These are phyloP conservation scores for Phytophthora ramorum DNA, from an alignment of 352 stramenopile species.

Conservation along the genomic window DNA sequence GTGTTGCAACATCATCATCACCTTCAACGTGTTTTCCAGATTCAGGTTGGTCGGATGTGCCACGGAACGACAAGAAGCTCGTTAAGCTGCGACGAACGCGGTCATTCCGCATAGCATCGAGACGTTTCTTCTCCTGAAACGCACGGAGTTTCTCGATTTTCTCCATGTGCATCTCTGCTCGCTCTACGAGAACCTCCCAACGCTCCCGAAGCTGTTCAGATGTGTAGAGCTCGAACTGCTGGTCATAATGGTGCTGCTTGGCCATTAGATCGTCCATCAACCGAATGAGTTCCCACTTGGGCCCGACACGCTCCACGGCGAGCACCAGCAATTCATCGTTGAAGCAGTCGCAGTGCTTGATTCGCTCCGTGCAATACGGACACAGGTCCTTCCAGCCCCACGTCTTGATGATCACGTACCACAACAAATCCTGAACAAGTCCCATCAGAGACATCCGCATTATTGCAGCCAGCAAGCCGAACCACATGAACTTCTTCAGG, in stretches of 20 bases:
- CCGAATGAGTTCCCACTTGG: constrained; percentile 75
- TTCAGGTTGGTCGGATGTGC: constrained; percentile 14
- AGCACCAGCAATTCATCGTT: constrained; percentile 73
- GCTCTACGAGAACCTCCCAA: constrained; percentile 60
- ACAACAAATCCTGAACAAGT: constrained; percentile 53
- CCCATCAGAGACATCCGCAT: constrained; percentile 66
- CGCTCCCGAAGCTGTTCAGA: constrained; percentile 63
- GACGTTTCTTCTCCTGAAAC: constrained; percentile 59
- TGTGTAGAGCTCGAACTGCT: constrained; percentile 66
- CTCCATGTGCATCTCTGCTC: constrained; percentile 61
- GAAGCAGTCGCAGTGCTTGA: constrained; percentile 73
- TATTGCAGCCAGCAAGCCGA: constrained; percentile 59
- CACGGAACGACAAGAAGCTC: constrained; percentile 37
- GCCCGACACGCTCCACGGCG: constrained; percentile 59
- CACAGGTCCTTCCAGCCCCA: constrained; percentile 71
- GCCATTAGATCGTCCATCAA: constrained; percentile 59
- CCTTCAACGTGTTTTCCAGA: constrained; percentile 16
- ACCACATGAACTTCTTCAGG: constrained; percentile 73
- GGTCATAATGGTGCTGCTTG: constrained; percentile 48
- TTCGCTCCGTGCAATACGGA: constrained; percentile 69
- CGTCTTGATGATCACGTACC: constrained; percentile 64
- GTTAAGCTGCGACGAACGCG: constrained; percentile 47
- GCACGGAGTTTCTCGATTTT: constrained; percentile 63
- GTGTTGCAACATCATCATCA: constrained; percentile 9
- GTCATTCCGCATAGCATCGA: constrained; percentile 41